Evolutionary conservation across 2,329 filamentous ascomycete species (phyloP).

Genomic region (Epichloe aotearoae): DNA sequence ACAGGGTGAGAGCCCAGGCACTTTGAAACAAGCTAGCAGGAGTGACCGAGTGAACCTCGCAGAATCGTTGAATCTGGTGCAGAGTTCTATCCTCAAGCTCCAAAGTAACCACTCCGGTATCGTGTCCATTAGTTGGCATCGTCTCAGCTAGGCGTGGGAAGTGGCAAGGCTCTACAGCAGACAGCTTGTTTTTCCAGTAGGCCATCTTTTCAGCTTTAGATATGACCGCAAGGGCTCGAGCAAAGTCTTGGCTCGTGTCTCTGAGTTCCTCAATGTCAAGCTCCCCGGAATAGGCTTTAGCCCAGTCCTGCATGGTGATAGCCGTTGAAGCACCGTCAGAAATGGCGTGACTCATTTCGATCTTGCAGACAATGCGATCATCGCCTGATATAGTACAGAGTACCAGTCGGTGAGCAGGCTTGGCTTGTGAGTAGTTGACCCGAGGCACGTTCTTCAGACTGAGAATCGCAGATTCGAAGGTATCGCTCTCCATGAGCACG

Average conservation of each 20-base stretch:
- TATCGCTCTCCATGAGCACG: neutral
- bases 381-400: neutral
- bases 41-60: slow-evolving; percentile 2
- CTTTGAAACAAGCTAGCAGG: slow-evolving; percentile 4
- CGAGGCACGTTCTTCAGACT: neutral
- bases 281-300: slow-evolving; percentile 1
- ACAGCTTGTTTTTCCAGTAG: slow-evolving; percentile 7
- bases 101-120: neutral
- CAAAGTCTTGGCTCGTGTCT: neutral
- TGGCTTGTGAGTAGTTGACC: neutral
- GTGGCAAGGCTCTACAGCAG: slow-evolving; percentile 4
- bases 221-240: neutral
- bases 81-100: neutral
- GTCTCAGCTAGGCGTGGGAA: slow-evolving; percentile 1
- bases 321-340: slow-evolving; percentile 5
- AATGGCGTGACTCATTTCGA: slow-evolving; percentile 8
- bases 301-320: slow-evolving; percentile 3
- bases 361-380: slow-evolving; percentile 2
- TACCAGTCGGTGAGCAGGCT: slow-evolving; percentile 2
- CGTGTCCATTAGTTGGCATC: neutral
- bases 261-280: neutral
- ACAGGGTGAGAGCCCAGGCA: slow-evolving; percentile 8
- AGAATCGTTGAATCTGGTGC: neutral
- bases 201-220: slow-evolving; percentile 1
- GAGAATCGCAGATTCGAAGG: neutral